phyloP scores from a whole-genome alignment of 2,329 filamentous ascomycete genomes.

The Alternaria sp. region DNA sequence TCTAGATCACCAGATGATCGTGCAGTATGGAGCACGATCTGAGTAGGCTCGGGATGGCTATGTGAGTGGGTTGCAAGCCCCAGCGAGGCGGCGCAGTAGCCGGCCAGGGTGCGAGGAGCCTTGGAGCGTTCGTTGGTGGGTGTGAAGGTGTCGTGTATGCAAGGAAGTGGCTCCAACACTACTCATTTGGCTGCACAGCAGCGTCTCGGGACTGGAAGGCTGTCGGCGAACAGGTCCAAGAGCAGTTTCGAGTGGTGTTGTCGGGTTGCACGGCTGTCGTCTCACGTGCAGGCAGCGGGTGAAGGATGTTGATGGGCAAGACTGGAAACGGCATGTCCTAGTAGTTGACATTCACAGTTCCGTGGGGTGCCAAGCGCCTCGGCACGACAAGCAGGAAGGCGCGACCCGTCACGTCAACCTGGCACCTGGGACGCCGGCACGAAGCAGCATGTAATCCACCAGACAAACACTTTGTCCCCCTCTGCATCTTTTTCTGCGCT shows the following conservation, averaged over 20 bases:
- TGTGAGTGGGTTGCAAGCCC: neutral
- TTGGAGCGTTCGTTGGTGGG: slow-evolving; percentile 2
- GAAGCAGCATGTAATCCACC: slow-evolving; percentile 15
- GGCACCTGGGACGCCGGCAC: slow-evolving; percentile 14
- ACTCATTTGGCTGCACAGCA: neutral
- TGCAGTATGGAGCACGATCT: slow-evolving; percentile 8
- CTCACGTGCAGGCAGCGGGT: slow-evolving; percentile 3
- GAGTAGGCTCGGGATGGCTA: slow-evolving; percentile 4
- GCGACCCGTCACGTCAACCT: slow-evolving; percentile 25
- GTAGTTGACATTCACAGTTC: slow-evolving; percentile 4
- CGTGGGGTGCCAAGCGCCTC: slow-evolving; percentile 25
- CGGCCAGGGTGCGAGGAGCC: neutral
- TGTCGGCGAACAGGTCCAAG: neutral
- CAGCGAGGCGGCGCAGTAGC: neutral
- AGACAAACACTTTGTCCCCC: slow-evolving; percentile 9
- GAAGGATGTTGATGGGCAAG: neutral
- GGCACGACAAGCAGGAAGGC: slow-evolving; percentile 18
- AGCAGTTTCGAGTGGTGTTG: neutral
- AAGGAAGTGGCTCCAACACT: neutral
- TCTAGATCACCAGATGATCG: slow-evolving; percentile 10
- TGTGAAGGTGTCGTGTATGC: slow-evolving; percentile 6
- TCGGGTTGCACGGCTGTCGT: neutral
- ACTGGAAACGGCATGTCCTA: neutral
- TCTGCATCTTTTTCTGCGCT: slow-evolving; percentile 9
- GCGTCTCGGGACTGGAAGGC: neutral